Evolutionary conservation across 2,329 filamentous ascomycete genomes (phyloP).

Genomic region (Colletotrichum sp.): DNA sequence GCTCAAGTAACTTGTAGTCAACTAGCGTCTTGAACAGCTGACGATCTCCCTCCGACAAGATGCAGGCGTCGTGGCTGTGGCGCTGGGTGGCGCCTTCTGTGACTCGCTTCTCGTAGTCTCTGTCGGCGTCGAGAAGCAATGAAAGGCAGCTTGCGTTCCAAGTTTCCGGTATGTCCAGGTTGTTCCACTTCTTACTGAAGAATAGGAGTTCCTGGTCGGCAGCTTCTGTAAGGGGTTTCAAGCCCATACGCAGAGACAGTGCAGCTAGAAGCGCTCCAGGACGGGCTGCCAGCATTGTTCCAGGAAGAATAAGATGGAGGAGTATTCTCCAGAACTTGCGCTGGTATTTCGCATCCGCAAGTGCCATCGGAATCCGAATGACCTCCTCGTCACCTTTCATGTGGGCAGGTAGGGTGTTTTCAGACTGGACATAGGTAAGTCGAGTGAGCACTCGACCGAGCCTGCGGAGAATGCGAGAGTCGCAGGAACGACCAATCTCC

Average conservation of each 20-base stretch:
- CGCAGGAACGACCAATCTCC: slow-evolving; percentile 57
- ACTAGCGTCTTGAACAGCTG: slow-evolving; percentile 48
- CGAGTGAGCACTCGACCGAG: slow-evolving; percentile 52
- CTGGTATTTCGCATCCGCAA: slow-evolving; percentile 38
- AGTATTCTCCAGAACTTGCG: slow-evolving; percentile 52
- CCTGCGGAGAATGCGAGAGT: slow-evolving; percentile 50
- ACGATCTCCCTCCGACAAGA: slow-evolving; percentile 42
- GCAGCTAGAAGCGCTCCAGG: slow-evolving; percentile 52
- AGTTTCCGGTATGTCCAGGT: slow-evolving; percentile 50
- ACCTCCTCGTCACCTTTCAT: slow-evolving; percentile 39
- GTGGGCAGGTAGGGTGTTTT: slow-evolving; percentile 47
- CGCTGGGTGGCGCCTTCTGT: slow-evolving; percentile 23
- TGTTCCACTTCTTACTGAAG: slow-evolving; percentile 51
- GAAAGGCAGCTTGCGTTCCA: slow-evolving; percentile 51
- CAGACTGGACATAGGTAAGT: slow-evolving; percentile 46
- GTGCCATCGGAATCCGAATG: slow-evolving; percentile 47
- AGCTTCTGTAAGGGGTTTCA: slow-evolving; percentile 41
- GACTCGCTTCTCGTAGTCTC: slow-evolving; percentile 33
- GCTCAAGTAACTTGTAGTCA: slow-evolving; percentile 49
- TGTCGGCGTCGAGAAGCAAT: slow-evolving; percentile 53
- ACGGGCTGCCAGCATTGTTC: slow-evolving; percentile 49
- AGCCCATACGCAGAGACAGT: slow-evolving; percentile 52
- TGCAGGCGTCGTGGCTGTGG: slow-evolving; percentile 6
- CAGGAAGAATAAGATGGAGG: slow-evolving; percentile 51
- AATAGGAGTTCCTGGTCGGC: slow-evolving; percentile 46